Base-by-base conservation (phyloP, 2,329 filamentous ascomycete species). In the Aspergillus nomiae region DNA sequence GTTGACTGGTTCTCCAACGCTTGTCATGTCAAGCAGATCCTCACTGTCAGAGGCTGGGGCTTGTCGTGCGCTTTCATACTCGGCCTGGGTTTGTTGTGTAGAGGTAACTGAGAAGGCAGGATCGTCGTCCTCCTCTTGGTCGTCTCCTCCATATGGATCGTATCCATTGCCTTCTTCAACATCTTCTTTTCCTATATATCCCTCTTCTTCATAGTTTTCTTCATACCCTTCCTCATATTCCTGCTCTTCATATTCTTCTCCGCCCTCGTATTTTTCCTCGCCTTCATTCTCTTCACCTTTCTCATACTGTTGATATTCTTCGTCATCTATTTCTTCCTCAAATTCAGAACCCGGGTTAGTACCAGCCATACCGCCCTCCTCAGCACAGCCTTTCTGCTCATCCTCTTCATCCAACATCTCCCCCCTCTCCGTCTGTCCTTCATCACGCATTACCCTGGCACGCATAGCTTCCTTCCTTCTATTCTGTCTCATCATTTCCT, bases 41-140 rank as follows among this genome's bases (percentile, higher is more conserved):
- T 38, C 51, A 19, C 14, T 8, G n/a, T 55, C 51, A 24, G 51
- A 55, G 34, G 14, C 12, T 4, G 6, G 32, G 10, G 26, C 36
- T 43, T 51, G 53, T 34, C n/a, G 10, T 30, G 59, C 64, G 10
- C 59, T 63, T 41, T 51, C 53, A 34, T 64, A 62, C 8, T 64
- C 62, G 7, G 43, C 19, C 8, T 59, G 38, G 21, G 48, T 58
- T n/a, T 55, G 43, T 14, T 60, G 38, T n/a, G 38, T 48, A 19
- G 41, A 48, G 19, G 56, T 38, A 14, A 48, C 46, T n/a, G 48
- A 58, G n/a, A 48, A 21, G 14, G 56, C 14, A 10, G 30, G 19
- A 4, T 50, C 19, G 4, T 53, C 43, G 8, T 59, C 53, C 9
- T 55, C 30, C 28, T 59, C 30, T 54, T 19, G 30, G n/a, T 54